Evolutionary conservation across 768 basidiomycete genomes (phyloP).

Genomic region (Guyanaporus albipodus): DNA sequence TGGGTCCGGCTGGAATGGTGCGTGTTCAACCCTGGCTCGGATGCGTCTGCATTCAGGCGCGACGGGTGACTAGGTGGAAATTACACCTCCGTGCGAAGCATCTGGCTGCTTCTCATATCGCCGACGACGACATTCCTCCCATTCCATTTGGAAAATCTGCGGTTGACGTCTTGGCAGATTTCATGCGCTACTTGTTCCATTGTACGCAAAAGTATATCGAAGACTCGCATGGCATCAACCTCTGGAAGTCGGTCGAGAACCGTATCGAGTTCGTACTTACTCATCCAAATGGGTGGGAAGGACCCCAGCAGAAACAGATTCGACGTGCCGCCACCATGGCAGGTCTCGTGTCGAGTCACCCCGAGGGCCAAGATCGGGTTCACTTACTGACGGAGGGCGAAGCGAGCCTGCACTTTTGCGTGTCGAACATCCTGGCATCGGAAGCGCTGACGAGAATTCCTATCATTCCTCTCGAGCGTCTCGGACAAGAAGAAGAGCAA

Average conservation of each 20-base stretch:
- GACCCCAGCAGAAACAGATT: slow-evolving; percentile 53
- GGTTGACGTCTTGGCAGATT: slow-evolving; percentile 44
- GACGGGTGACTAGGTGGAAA: slow-evolving; percentile 29
- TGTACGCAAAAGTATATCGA: slow-evolving; percentile 46
- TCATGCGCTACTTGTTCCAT: slow-evolving; percentile 41
- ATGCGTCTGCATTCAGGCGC: too few species aligned
- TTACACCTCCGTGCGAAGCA: slow-evolving; percentile 38
- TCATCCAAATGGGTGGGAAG: slow-evolving; percentile 68
- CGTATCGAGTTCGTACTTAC: slow-evolving; percentile 50
- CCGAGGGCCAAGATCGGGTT: slow-evolving; percentile 39
- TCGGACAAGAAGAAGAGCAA: slow-evolving; percentile 17
- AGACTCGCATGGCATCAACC: slow-evolving; percentile 42
- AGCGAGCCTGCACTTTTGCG: slow-evolving; percentile 56
- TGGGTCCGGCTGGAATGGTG: slow-evolving; percentile 48
- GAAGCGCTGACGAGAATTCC: slow-evolving; percentile 24
- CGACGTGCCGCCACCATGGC: slow-evolving; percentile 50
- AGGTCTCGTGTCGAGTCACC: slow-evolving; percentile 43
- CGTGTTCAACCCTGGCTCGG: not conserved
- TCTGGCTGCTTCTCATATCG: slow-evolving; percentile 28
- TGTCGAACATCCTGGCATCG: slow-evolving; percentile 42
- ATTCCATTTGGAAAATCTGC: slow-evolving; percentile 41
- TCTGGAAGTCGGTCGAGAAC: slow-evolving; percentile 44
- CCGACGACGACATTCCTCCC: slow-evolving; percentile 35
- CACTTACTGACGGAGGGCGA: slow-evolving; percentile 64
- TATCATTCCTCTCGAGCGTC: slow-evolving; percentile 16